Base-by-base conservation (phyloP, 441 rosid genomes). In the Viola pubescens region DNA sequence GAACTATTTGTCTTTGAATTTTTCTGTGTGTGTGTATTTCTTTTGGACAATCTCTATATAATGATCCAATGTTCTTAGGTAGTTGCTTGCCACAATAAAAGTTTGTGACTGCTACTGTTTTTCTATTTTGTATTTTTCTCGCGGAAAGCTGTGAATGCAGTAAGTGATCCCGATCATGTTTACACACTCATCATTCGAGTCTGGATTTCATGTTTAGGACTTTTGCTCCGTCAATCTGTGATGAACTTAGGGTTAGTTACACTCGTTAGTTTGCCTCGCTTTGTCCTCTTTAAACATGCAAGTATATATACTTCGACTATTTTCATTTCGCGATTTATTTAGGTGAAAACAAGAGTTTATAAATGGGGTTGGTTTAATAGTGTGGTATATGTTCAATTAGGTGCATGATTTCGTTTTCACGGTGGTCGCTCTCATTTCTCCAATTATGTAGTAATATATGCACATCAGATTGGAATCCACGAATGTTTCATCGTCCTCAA, bases 41-140 rank as follows among this genome's bases (percentile, higher is more conserved):
- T 40, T 61, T 3, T 9, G 2, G 37, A 10, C 38, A 4, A 10
- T 54, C 1, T 6, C n/a, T 39, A 7, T 8, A 55, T 37, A 51
- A 26, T 48, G 51, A 26, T 26, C 34, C 54, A 68, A 51, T 48
- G 5, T 14, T 60, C 45, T 39, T 40, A n/a, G 50, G 50, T 47
- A 47, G 11, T n/a, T 11, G 39, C 43, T 55, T 42, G 58, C 52
- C 37, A n/a, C 39, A 57, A 61, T 19, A 52, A 39, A 48, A 58
- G 67, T 34, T 48, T 43, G 56, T 54, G 70, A 67, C 6, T 16
- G 2, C 8, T 40, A 12, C 42, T 44, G 49, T 45, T 70, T 67
- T 67, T 53, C 49, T 45, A 58, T 53, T 63, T 26, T 42, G 49
- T 9, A 1, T 52, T 56, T 56, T 9, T 42, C 14, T 0, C n/a